Percentiles rank a stretch among this genome's conserved stretches.
These are phyloP conservation scores for Balakata baccata DNA, from an alignment of 345 rosid genomes.

Conservation along the genomic window DNA sequence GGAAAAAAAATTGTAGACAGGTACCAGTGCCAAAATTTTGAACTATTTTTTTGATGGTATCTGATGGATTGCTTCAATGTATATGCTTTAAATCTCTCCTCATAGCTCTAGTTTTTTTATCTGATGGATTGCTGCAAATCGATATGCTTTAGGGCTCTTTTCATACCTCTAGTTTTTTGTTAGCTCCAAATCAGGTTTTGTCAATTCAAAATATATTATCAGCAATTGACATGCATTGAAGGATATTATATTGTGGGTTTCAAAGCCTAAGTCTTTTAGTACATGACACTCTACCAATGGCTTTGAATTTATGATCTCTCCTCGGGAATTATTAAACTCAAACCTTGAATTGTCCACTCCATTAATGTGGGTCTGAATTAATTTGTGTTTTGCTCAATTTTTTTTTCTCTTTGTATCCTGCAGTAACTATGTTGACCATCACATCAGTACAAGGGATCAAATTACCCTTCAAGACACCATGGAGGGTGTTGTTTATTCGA, in stretches of 20 bases:
- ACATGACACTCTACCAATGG: not conserved
- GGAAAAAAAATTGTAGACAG: not conserved
- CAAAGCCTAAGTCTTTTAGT: not conserved
- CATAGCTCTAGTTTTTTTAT: not conserved
- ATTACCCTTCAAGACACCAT: constrained; percentile 96
- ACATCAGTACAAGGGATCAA: constrained; percentile 91
- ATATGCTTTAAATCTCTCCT: not conserved
- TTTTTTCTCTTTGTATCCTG: constrained; percentile 19
- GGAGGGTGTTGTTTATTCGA: constrained; percentile 90
- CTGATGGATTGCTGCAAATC: not conserved
- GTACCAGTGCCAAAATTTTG: not conserved
- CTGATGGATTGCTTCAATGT: not conserved
- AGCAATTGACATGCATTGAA: not conserved
- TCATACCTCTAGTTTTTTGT: not conserved
- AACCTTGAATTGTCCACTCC: not conserved
- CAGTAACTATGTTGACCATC: constrained; percentile 97
- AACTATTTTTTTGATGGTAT: no score
- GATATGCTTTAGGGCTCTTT: not conserved
- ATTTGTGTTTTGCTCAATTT: not conserved
- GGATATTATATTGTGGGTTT: not conserved
- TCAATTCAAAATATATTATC: not conserved
- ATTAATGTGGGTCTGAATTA: not conserved
- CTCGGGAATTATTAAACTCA: not conserved
- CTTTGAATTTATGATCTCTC: not conserved
- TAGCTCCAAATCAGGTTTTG: not conserved